Base-by-base conservation (phyloP, 2,329 filamentous ascomycete species). In the Zasmidium angulare region DNA sequence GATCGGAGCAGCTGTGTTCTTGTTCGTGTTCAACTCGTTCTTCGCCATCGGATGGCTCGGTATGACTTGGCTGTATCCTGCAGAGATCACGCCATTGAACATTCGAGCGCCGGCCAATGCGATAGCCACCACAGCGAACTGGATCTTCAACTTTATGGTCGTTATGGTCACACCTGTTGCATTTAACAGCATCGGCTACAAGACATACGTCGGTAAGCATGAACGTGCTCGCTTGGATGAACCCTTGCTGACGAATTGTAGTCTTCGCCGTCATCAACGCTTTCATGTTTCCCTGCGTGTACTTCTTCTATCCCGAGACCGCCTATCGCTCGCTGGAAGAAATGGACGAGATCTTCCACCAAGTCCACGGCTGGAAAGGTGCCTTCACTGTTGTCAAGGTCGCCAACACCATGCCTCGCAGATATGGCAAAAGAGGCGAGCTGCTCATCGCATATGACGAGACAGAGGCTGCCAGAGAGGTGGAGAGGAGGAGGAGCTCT, bases 261-360 rank as follows among this genome's bases (percentile, higher is more conserved):
- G 65, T 89, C 20, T 65, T 89, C 66, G 86, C 86, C 11, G 80
- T 86, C 47, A 86, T 88, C 74, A 88, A 88, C 70, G 81, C 82
- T 63, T 76, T 82, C 65, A 85, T 86, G 71, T 78, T 86, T 0
- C 84, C 84, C 0, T 67, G 63, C 43, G 68, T 72, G 6, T 74
- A 73, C 59, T 72, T 71, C 54, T 64, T 66, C 63, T 65, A 23
- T 73, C 86, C 85, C 0, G 86, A 88, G 72, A 88, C 86, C 10
- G 83, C 83, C 1, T 84, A 84, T 68, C 79, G 86, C 46, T 84
- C 81, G 1, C 80, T 89, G 20, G 86, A 89, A 71, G 86, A 88
- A 69, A 88, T 89, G 82, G 86, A 88, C 66, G 75, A 74, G 65
- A 86, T 88, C 67, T 64, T 69, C 31, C 68, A 69, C 53, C 51